A percentile compares a stretch with the other conserved stretches of the same genome.
These are phyloP conservation scores for Sambucus nigra DNA, from an alignment of 129 eudicot species.

Conservation along the genomic window DNA sequence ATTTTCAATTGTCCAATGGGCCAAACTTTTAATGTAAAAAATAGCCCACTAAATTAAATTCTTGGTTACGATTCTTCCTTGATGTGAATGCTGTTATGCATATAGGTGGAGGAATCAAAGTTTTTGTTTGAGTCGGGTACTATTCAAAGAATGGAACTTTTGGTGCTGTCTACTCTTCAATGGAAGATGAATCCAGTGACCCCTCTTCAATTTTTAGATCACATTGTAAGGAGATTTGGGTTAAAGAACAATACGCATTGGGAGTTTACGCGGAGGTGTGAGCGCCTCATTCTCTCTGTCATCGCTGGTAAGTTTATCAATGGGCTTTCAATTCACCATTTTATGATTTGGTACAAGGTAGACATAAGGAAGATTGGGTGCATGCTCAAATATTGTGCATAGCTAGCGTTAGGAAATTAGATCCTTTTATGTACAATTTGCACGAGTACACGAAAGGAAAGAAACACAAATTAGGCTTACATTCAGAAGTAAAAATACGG, in stretches of 20 bases:
- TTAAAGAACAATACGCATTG: constrained; percentile 48
- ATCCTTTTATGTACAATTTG: no score
- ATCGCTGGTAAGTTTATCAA: constrained; percentile 49
- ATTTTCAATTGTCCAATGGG: no score
- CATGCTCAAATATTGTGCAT: no score
- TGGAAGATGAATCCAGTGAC: constrained; percentile 96
- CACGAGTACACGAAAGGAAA: no score
- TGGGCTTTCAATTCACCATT: neutral
- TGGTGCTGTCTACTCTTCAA: constrained; percentile 67
- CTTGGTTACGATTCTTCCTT: constrained; percentile 14
- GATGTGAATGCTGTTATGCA: neutral
- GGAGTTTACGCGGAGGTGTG: constrained; percentile 60
- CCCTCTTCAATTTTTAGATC: constrained; percentile 69
- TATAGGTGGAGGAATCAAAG: constrained; percentile 56
- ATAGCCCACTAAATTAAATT: constrained; percentile 13
- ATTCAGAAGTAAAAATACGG: no score
- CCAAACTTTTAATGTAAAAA: no score
- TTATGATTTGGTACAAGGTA: no score
- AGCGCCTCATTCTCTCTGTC: constrained; percentile 43
- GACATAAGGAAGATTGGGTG: no score
- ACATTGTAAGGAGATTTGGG: constrained; percentile 62
- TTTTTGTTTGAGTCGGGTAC: constrained; percentile 72
- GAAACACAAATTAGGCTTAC: no score
- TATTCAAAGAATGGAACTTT: constrained; percentile 77
- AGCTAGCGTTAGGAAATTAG: no score